Evolutionary conservation across 148 eudicot species (phyloP), one percentile per base, ranked within the genome.

Genomic region (Silene uniflora): DNA sequence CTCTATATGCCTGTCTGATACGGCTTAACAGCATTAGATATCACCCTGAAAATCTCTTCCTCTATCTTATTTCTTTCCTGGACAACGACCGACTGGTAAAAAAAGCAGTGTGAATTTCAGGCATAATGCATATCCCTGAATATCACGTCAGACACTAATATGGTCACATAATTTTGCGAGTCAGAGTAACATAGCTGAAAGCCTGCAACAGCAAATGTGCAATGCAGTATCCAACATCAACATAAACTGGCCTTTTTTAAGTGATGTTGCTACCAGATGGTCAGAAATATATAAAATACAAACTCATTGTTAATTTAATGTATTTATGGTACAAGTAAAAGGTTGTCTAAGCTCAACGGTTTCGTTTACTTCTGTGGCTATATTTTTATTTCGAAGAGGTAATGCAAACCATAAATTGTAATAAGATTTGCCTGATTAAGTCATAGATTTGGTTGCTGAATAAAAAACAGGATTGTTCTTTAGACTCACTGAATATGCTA

Each of bases 401-500:
- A 58, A 49, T 78, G 77, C 60, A 29, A 54, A 67, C 72, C 73
- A 78, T 12, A 67, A 62, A 64, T 16, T 35, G 11, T 54, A 24
- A 66, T 13, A 16, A 47, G 62, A 47, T 47, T 25, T 71, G 13
- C 24, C 24, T 39, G 56, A 52, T 54, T 24, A 71, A 11, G 73
- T 72, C 80, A 71, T 66, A 72, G 73, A 72, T 65, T 67, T 72
- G 47, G 55, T 24, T 55, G 67, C 54, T 72, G 14, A 25, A 17
- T 47, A 11, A 73, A 24, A 4, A 65, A 25, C 22, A 21, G 56
- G 42, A 68, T 80, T n/a, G 69, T 74, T 35, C 75, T 80, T 63
- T 75, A 49, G 35, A 19, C 64, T 62, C 49, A 4, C 25, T 14
- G 80, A 58, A 76, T 76, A 72, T 81, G 52, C 73, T 60, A 19